Evolutionary conservation across 148 eudicot species (phyloP).

Genomic region (Chenopodium berlandieri): DNA sequence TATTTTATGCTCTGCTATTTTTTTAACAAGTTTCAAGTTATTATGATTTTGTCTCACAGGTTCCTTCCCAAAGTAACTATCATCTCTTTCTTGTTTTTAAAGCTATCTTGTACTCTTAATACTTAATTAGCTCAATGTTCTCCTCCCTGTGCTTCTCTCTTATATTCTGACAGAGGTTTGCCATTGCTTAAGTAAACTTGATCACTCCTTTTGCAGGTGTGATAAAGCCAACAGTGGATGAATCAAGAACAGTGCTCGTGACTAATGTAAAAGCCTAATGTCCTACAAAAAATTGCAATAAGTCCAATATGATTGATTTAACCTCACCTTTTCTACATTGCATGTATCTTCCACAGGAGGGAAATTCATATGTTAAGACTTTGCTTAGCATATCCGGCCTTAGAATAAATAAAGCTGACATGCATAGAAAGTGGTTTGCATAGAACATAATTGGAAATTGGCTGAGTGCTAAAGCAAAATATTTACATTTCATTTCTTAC

Average conservation of each 20-base stretch:
- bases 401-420: neutral
- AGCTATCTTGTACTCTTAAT: neutral
- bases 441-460: neutral
- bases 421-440: neutral
- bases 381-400: neutral
- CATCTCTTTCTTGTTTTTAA: neutral
- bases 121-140: neutral
- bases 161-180: neutral
- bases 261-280: constrained; percentile 36
- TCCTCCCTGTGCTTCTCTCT: neutral
- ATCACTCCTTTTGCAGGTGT: constrained; percentile 41
- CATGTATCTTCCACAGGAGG: neutral
- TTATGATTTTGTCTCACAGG: neutral
- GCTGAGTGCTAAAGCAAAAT: too few relatives aligned
- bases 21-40: neutral
- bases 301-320: neutral
- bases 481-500: too few relatives aligned
- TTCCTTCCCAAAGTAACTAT: neutral
- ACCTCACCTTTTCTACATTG: neutral
- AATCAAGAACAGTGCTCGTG: constrained; percentile 42
- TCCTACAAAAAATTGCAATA: neutral
- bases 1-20: too few relatives aligned
- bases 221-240: constrained; percentile 26
- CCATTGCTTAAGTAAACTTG: constrained; percentile 12
- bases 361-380: constrained; percentile 1